Conservation (phyloP, 192 early-diverging fungal species). For the Coemansia aciculifera region DNA sequence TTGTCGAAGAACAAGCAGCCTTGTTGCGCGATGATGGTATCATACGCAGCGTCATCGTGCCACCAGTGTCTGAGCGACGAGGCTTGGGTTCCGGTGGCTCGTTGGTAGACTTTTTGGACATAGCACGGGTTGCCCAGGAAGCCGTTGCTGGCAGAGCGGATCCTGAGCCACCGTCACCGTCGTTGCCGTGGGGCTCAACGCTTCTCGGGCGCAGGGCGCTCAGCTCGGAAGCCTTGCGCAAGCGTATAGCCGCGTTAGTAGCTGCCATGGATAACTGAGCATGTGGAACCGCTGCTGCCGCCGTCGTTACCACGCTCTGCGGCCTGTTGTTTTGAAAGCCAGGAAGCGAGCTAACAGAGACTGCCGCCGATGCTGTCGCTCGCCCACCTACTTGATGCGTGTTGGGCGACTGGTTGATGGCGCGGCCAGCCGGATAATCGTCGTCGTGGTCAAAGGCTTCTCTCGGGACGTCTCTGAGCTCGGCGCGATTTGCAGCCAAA, state of each 20-base stretch:
- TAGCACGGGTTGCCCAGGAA: slow-evolving; percentile 48
- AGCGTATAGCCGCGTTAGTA: slow-evolving; percentile 9
- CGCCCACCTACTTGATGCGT: slow-evolving; percentile 5
- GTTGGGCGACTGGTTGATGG: slow-evolving; percentile 17
- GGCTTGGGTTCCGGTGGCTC: slow-evolving; percentile 17
- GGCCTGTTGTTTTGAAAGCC: slow-evolving; percentile 8
- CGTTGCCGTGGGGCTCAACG: slow-evolving; percentile 29
- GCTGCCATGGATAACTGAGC: neutral
- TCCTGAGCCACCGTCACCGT: slow-evolving; percentile 13
- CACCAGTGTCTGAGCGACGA: slow-evolving; percentile 24
- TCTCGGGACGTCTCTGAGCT: neutral
- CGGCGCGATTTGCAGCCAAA: slow-evolving; percentile 59
- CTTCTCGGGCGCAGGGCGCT: slow-evolving; percentile 30
- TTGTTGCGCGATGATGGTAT: slow-evolving; percentile 38
- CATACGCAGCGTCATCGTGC: slow-evolving; percentile 52
- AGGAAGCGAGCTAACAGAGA: slow-evolving; percentile 6
- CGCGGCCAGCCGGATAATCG: slow-evolving; percentile 11
- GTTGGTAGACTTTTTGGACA: slow-evolving; percentile 33
- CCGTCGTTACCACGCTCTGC: slow-evolving; percentile 4
- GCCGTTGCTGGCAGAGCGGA: slow-evolving; percentile 53
- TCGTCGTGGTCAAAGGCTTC: slow-evolving; percentile 16
- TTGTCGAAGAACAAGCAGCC: slow-evolving; percentile 4
- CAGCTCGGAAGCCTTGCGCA: slow-evolving; percentile 29
- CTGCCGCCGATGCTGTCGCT: neutral
- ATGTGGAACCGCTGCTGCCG: slow-evolving; percentile 14